These are phyloP conservation scores for Triticum timopheevii DNA, from an alignment of 176 grass and related monocot species.

Conservation along the genomic window DNA sequence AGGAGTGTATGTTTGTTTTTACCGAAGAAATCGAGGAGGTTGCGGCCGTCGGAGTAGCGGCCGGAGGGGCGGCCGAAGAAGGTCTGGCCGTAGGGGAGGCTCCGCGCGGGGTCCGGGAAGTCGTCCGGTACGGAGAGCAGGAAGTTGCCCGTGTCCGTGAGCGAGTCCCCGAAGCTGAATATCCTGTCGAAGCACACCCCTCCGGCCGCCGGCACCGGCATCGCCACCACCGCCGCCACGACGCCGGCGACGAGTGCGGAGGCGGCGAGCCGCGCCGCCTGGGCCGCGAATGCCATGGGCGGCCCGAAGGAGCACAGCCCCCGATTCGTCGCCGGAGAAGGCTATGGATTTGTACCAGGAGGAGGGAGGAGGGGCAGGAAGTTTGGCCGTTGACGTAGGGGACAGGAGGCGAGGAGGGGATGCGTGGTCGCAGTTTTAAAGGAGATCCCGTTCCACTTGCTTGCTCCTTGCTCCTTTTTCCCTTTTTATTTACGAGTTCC, in stretches of 20 bases:
- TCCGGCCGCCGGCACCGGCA: slow-evolving; percentile 1
- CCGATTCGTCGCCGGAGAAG: slow-evolving; percentile 25
- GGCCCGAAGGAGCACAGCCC: not conserved
- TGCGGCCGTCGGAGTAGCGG: slow-evolving; percentile 71
- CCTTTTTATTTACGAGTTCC: not conserved
- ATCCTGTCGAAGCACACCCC: slow-evolving; percentile 64
- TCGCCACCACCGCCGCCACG: not conserved
- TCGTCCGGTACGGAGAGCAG: slow-evolving; percentile 52
- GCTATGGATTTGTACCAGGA: not conserved
- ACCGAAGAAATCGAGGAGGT: slow-evolving; percentile 94
- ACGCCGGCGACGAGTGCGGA: not conserved
- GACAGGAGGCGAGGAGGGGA: not conserved
- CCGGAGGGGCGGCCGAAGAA: slow-evolving; percentile 87
- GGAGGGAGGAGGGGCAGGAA: not conserved
- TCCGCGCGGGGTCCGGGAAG: slow-evolving; percentile 59
- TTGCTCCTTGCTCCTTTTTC: not conserved
- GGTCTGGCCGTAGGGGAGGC: slow-evolving; percentile 76
- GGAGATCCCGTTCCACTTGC: slow-evolving; percentile 1
- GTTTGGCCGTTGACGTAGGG: slow-evolving; percentile 38
- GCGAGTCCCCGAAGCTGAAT: slow-evolving; percentile 87
- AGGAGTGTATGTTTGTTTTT: not conserved
- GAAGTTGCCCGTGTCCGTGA: slow-evolving; percentile 89
- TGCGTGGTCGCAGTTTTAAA: slow-evolving; percentile 35
- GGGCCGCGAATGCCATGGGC: slow-evolving; percentile 42
- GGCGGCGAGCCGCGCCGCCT: not conserved